Base-by-base conservation (phyloP, 345 rosid genomes). In the Ceriops decandra region DNA sequence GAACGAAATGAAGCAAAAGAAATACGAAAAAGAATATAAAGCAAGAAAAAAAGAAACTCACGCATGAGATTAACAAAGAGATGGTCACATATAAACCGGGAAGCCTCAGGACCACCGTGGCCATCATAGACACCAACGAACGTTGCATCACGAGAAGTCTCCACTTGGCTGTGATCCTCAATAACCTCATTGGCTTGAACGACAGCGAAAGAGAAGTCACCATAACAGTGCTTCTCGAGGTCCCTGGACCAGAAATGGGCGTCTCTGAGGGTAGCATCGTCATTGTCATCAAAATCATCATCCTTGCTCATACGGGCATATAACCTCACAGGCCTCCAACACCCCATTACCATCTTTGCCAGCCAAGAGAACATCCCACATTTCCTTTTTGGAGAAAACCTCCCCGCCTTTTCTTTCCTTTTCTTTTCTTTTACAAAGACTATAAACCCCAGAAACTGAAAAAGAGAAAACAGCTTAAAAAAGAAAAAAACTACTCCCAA, bases 351-450 rank as follows among this genome's bases (percentile, higher is more conserved):
- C 62, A 84, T 79, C 77, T 86, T 89, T 82, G 67, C 79, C 68
- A 93, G 38, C 95, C 95, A 89, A 71, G 93, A 86, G 72, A 82
- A 77, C 98, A 93, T 91, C 91, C 96, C 95, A 86, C 98, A 93
- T 93, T 91, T 87, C 91, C 86, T 66, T 74, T 42, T 24, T 21
- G 46, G 63, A n/a, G 69, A 52, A 63, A 33, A 73, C 77, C 69
- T 70, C 30, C 54, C 35, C 16, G 15, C 13, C 28, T 16, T 15
- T 13, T 54, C 6, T 56, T 56, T 56, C 0, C 24, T 22, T 22
- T 22, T 24, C 30, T 28, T n/a, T 13, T 54, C 31, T 56, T 56
- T 56, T 24, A 49, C 28, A 46, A 35, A 35, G 35, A 27, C 27
- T 28, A 68, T 22, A 60, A 52, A 21, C 26, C 9, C 30, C 62